phyloP scores from a whole-genome alignment of 148 eudicot genomes.

The Suaeda aralocaspica region DNA sequence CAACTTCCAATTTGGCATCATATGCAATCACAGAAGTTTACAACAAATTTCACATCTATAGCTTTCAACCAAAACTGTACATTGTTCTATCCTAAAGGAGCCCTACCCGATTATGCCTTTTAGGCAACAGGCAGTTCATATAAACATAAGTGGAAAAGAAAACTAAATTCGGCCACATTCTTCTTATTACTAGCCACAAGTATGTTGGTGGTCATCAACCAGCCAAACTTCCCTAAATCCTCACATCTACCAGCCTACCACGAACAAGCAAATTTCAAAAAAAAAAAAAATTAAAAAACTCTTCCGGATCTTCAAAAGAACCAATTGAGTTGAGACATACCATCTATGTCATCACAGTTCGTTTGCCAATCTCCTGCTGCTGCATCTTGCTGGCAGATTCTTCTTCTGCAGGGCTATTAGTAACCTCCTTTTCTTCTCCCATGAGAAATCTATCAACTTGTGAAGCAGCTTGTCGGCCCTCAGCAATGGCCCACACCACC shows the following conservation, averaged over 20 bases:
- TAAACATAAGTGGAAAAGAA: constrained; percentile 26
- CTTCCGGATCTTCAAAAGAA: constrained; percentile 8
- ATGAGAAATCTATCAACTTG: constrained; percentile 77
- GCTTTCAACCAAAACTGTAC: constrained; percentile 36
- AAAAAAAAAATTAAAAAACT: too few relatives aligned
- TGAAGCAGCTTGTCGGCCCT: constrained; percentile 92
- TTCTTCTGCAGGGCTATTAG: constrained; percentile 22
- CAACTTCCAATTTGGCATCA: not conserved
- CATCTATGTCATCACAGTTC: constrained; percentile 27
- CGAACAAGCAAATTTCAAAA: not conserved
- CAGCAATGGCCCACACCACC: constrained; percentile 96
- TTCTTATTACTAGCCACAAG: constrained; percentile 21
- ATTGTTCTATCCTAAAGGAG: constrained; percentile 23
- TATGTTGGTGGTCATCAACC: constrained; percentile 21
- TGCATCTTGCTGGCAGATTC: constrained; percentile 29
- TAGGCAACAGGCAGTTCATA: constrained; percentile 20
- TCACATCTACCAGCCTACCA: constrained; percentile 7
- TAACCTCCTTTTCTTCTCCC: constrained; percentile 38
- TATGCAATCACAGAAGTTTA: constrained; percentile 1
- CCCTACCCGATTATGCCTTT: constrained; percentile 15
- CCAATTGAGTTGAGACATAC: not conserved
- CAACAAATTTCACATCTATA: constrained; percentile 7
- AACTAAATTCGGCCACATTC: constrained; percentile 28
- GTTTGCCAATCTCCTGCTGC: constrained; percentile 32
- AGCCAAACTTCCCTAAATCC: constrained; percentile 8